phyloP scores from a whole-genome alignment of 2,329 filamentous ascomycete genomes.

The Ambrosiella beaveri region DNA sequence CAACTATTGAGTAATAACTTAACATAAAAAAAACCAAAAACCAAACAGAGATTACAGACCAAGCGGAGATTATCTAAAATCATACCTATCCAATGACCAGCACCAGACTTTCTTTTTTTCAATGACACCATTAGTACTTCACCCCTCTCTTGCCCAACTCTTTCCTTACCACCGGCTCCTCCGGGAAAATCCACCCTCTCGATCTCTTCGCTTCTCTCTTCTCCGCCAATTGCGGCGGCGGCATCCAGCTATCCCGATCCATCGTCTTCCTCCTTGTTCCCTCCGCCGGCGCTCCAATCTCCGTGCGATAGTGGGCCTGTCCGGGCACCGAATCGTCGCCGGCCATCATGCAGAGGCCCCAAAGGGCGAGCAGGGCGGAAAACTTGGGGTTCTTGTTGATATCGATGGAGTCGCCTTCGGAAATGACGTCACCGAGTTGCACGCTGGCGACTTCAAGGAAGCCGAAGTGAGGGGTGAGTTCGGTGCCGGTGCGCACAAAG shows the following conservation, averaged over 20 bases:
- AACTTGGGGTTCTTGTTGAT: conserved; percentile 21
- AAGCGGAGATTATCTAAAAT: not conserved
- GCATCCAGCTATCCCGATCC: conserved; percentile 59
- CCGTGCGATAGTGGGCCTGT: conserved; percentile 46
- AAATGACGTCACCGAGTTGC: conserved; percentile 29
- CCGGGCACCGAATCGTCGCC: conserved; percentile 40
- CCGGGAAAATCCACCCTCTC: conserved; percentile 59
- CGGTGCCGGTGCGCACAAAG: conserved; percentile 64
- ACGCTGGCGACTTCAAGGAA: conserved; percentile 58
- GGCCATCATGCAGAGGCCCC: conserved; percentile 60
- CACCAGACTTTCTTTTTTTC: not conserved
- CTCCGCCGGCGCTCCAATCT: conserved; percentile 60
- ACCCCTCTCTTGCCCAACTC: conserved; percentile 53
- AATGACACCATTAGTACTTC: conserved; percentile 6
- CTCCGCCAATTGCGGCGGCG: conserved; percentile 52
- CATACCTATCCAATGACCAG: not conserved
- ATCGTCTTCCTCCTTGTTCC: conserved; percentile 53
- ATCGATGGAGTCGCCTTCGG: conserved; percentile 18
- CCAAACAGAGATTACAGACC: not conserved
- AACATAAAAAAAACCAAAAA: not conserved
- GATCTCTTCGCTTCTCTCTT: conserved; percentile 60
- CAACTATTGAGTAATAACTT: not conserved
- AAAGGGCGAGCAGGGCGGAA: conserved; percentile 58
- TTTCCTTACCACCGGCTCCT: conserved; percentile 54
- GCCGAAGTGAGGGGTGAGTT: conserved; percentile 65